These are phyloP conservation scores for Kluyveromyces marxianus DNA, from an alignment of 1,139 yeast genomes.

Conservation along the genomic window DNA sequence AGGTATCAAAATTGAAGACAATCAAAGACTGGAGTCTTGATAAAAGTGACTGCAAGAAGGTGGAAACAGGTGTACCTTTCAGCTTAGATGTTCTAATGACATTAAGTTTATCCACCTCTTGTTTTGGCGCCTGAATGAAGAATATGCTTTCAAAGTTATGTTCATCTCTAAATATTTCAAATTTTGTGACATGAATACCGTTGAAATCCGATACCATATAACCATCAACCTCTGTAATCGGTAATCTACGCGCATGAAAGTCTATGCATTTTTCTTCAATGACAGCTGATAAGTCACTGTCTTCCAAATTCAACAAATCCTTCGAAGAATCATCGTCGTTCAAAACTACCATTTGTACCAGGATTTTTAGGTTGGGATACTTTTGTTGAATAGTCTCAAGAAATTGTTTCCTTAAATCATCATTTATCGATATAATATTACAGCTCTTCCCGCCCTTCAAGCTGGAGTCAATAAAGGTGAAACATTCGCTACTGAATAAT, in stretches of 20 bases:
- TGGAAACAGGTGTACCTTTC: slow-evolving; percentile 19
- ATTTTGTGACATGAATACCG: slow-evolving; percentile 5
- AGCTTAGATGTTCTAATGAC: slow-evolving; percentile 9
- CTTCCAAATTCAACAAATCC: slow-evolving; percentile 11
- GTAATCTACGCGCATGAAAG: slow-evolving; percentile 2
- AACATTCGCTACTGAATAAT: slow-evolving; percentile 20
- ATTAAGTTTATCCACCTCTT: slow-evolving; percentile 2
- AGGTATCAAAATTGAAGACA: slow-evolving; percentile 11
- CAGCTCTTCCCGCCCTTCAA: slow-evolving; percentile 17
- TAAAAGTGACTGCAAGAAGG: slow-evolving; percentile 21
- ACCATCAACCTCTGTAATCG: not conserved
- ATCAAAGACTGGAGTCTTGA: slow-evolving; percentile 23
- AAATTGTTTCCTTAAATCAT: slow-evolving; percentile 5
- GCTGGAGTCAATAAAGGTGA: slow-evolving; percentile 25
- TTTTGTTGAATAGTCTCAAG: not conserved
- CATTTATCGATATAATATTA: slow-evolving; percentile 21
- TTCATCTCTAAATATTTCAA: not conserved
- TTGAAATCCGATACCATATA: not conserved
- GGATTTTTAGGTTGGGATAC: slow-evolving; percentile 9
- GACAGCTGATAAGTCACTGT: slow-evolving; percentile 4
- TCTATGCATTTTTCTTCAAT: slow-evolving; percentile 6
- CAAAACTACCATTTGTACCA: slow-evolving; percentile 25
- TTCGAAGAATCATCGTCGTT: slow-evolving; percentile 13
- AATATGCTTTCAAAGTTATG: slow-evolving; percentile 1
- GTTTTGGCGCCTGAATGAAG: slow-evolving; percentile 2